Conservation (phyloP, 2,329 filamentous ascomycete species). For the Alternaria rosae region DNA sequence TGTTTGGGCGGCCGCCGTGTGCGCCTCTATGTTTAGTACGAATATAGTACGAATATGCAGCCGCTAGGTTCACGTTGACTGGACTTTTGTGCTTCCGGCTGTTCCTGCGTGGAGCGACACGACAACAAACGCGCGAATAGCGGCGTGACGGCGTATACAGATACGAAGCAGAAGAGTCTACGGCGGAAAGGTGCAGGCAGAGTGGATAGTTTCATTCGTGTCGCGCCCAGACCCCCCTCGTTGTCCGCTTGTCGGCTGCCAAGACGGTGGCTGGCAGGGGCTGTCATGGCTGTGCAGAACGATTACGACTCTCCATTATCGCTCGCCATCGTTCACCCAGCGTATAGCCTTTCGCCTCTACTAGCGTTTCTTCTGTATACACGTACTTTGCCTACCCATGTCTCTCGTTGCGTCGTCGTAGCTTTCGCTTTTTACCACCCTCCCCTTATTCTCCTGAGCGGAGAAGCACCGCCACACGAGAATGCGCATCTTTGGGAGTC, state of each 20-base stretch:
- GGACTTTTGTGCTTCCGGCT: neutral
- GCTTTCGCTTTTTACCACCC: neutral
- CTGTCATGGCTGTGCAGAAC: conserved; percentile 32
- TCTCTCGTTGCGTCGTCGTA: conserved; percentile 38
- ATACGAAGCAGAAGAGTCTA: neutral
- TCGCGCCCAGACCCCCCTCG: conserved; percentile 27
- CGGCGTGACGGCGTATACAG: conserved; percentile 1
- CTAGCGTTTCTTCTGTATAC: conserved; percentile 11
- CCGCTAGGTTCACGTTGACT: neutral
- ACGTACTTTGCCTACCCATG: conserved; percentile 32
- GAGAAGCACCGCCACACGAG: conserved; percentile 31
- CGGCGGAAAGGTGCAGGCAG: neutral
- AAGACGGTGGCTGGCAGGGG: conserved; percentile 23
- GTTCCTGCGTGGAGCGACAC: neutral
- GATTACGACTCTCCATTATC: conserved; percentile 32
- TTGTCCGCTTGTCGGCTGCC: conserved; percentile 20
- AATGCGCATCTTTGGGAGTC: conserved; percentile 40
- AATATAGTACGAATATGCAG: conserved; percentile 3
- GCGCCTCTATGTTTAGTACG: conserved; percentile 7
- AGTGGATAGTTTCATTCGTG: conserved; percentile 26
- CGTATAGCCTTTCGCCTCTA: conserved; percentile 16
- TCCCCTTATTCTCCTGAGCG: conserved; percentile 22
- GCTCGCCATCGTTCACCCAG: conserved; percentile 21
- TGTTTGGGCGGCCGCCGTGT: conserved; percentile 3
- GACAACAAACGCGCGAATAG: neutral